Evolutionary conservation across 441 rosid genomes (phyloP).

Genomic region (Populus trichocarpa): DNA sequence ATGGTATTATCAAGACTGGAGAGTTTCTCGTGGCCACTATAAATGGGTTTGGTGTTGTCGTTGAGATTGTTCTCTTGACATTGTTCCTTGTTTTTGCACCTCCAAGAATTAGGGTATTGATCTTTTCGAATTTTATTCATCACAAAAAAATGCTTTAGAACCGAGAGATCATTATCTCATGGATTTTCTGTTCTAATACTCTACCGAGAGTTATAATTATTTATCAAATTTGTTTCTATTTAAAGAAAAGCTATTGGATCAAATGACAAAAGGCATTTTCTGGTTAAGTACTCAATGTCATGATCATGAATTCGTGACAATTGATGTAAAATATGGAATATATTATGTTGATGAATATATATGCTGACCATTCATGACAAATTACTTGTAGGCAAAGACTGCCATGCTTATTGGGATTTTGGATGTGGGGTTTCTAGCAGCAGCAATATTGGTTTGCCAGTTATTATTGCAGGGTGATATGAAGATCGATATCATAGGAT

Average conservation of each 20-base stretch:
- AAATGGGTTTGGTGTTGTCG: constrained; percentile 62
- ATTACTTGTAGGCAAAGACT: constrained; percentile 44
- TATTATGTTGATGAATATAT: too few relatives aligned
- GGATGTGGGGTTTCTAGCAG: constrained; percentile 49
- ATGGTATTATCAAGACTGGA: constrained; percentile 68
- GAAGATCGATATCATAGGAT: constrained; percentile 52
- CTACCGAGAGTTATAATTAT: too few relatives aligned
- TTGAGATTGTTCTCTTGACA: constrained; percentile 46
- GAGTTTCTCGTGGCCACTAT: constrained; percentile 63
- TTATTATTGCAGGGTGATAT: constrained; percentile 44
- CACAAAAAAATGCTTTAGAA: too few relatives aligned
- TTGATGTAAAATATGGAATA: too few relatives aligned
- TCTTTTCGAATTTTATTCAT: too few relatives aligned
- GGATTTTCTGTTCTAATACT: too few relatives aligned
- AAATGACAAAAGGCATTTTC: too few relatives aligned
- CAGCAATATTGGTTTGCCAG: constrained; percentile 44
- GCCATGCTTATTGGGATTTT: constrained; percentile 40
- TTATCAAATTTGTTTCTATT: too few relatives aligned
- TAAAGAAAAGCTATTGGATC: too few relatives aligned
- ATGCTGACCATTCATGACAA: neutral
- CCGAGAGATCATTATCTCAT: too few relatives aligned
- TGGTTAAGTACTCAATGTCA: too few relatives aligned
- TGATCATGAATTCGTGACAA: too few relatives aligned
- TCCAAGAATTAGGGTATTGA: constrained; percentile 39
- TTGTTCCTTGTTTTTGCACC: constrained; percentile 61